Evolutionary conservation across 2,329 filamentous ascomycete genomes (phyloP), one percentile per base, ranked within the genome.

Genomic region (Zymoseptoria tritici): DNA sequence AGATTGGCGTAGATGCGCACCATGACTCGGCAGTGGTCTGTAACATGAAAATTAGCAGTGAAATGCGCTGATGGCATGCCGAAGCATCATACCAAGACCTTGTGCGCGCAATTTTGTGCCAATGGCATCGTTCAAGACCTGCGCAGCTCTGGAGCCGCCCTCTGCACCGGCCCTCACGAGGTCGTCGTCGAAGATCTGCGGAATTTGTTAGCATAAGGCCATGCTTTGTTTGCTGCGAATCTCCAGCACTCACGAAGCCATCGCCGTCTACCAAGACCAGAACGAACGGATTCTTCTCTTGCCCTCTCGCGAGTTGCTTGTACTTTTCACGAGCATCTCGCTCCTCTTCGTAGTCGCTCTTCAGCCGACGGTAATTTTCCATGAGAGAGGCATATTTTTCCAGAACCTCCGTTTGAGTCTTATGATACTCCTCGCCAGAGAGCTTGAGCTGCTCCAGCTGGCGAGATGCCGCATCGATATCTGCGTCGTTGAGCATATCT

Each of bases 201-300:
- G 4, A 42, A 1, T 1, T 13, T 42, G 4, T 42, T 42, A 42
- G 36, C 16, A 11, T 11, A 2, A 42, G 36, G 36, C 36, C 36
- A 16, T 42, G 3, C 16, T 3, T 42, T 3, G 9, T 42, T 42
- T 42, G 4, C 16, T 42, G 36, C 36, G 36, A 11, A 42, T 16
- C 11, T 42, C 36, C 36, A 42, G 36, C 36, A 42, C 36, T 46
- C 29, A 80, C 67, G 65, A 85, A 86, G 54, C 81, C 82, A 70
- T 87, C 83, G 20, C 83, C 85, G 59, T 87, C 84, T 11, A 87
- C 73, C 0, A 87, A 73, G 6, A 87, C 80, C 2, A 87, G 75
- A 1, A 83, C 82, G 64, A 86, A 87, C 0, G 83, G 80, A 61
- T 82, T 82, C 20, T 80, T 78, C 22, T 82, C 74, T 67, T 78